phyloP scores from a whole-genome alignment of 305 asterid species.

The Fraxinus albicans region DNA sequence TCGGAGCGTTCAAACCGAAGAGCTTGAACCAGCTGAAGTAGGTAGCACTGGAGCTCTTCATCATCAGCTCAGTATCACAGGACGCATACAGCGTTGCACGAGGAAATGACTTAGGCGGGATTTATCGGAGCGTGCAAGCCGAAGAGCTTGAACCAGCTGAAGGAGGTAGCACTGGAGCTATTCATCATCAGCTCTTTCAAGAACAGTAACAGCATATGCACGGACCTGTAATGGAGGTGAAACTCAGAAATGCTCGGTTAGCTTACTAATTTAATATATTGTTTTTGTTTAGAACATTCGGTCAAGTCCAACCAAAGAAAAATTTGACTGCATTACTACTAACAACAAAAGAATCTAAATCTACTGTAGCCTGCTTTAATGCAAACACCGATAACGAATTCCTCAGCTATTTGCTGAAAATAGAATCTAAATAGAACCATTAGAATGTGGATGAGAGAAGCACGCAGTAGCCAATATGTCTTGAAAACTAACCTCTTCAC shows the following conservation, averaged over 20 bases:
- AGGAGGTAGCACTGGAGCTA: slow-evolving; percentile 98
- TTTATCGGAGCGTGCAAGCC: slow-evolving; percentile 93
- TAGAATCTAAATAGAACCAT: slow-evolving; percentile 12
- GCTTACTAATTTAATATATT: not conserved
- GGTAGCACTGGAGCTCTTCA: slow-evolving; percentile 98
- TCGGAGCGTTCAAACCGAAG: slow-evolving; percentile 98
- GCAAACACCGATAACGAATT: slow-evolving; percentile 8
- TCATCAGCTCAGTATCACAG: slow-evolving; percentile 79
- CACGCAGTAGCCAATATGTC: slow-evolving; percentile 21
- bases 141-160: slow-evolving; percentile 99
- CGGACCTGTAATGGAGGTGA: slow-evolving; percentile 63
- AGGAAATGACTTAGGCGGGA: slow-evolving; percentile 94
- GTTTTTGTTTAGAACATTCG: not conserved
- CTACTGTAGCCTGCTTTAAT: slow-evolving; percentile 8
- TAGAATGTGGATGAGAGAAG: slow-evolving; percentile 4
- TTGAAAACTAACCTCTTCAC: slow-evolving; percentile 80
- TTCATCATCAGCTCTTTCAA: slow-evolving; percentile 98
- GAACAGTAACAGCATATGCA: slow-evolving; percentile 97
- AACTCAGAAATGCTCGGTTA: slow-evolving; percentile 12
- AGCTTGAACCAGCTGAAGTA: slow-evolving; percentile 98
- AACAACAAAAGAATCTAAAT: not conserved
- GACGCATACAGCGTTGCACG: slow-evolving; percentile 89
- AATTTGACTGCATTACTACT: not conserved
- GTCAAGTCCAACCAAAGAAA: not conserved
- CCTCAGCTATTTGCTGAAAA: slow-evolving; percentile 12